Evolutionary conservation across 306 rosid species (phyloP), one percentile per base, ranked within the genome.

Genomic region (Fragaria ananassa): DNA sequence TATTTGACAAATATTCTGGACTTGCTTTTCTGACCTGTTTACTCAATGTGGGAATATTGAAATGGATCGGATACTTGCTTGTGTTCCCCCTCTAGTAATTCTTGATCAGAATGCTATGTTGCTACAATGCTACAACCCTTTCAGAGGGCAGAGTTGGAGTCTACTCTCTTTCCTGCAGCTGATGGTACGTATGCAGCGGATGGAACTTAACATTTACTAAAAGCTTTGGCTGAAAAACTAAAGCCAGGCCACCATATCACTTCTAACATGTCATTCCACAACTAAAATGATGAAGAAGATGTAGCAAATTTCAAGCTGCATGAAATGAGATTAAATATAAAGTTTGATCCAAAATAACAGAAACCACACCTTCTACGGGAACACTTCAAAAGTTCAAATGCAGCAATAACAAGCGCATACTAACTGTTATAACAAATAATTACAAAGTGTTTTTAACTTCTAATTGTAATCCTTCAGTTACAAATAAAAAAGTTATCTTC

Each of bases 351-450:
- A 9, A 10, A 37, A 19, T 65, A 65, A 25, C 47, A 65, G 47
- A 19, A 35, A 9, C 8, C 70, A 37, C 70, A 4, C 17, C 17
- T 7, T 4, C 41, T 65, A 39, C 68, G 15, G 5, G 17, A 31
- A 62, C 21, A 29, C 42, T 31, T 29, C 5, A 14, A 0, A 31
- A 31, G 68, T 31, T 29, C 5, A 14, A 47, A 62, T 62, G 68
- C 39, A 10, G 34, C 47, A 64, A 37, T 6, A 78, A 31, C 65
- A 76, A 76, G 74, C 83, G 34, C 71, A 56, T 44, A 12, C 14
- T 45, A 81, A n/a, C 42, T 14, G 63, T 37, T 8, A 4, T 42
- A 49, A 42, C 46, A 76, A 58, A 21, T 76, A 70, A 53, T 50
- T 62, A 72, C 27, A 35, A 47, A 61, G 56, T 44, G 21, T 53